A percentile compares a stretch with the other conserved stretches of the same genome.
Conservation (phyloP, 768 basidiomycete genomes). For the Lentinula aciculospora region DNA sequence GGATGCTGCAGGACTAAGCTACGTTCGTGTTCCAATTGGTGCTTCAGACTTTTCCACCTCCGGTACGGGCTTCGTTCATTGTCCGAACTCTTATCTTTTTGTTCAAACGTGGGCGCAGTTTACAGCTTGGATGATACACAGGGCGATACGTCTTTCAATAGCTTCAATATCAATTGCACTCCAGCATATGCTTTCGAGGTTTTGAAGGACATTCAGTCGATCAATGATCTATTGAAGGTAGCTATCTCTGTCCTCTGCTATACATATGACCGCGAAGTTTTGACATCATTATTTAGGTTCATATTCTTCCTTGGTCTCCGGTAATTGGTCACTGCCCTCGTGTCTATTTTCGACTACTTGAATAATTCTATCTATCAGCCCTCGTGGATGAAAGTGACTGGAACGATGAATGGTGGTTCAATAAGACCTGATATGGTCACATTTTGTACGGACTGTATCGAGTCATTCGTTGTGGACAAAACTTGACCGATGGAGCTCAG, state of each 20-base stretch:
- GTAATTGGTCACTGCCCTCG: not conserved
- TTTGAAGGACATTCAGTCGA: slow-evolving; percentile 37
- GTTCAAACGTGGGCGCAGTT: slow-evolving; percentile 13
- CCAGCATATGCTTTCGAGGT: slow-evolving; percentile 38
- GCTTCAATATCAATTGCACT: slow-evolving; percentile 33
- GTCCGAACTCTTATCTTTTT: not conserved
- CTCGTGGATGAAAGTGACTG: slow-evolving; percentile 49
- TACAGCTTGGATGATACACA: slow-evolving; percentile 40
- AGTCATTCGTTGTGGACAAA: not conserved
- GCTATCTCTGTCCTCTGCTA: not conserved
- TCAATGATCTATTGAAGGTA: slow-evolving; percentile 26
- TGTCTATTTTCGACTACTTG: not conserved
- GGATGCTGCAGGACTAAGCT: slow-evolving; percentile 22
- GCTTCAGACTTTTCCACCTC: slow-evolving; percentile 25
- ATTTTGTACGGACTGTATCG: slow-evolving; percentile 23
- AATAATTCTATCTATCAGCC: slow-evolving; percentile 21
- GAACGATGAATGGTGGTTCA: slow-evolving; percentile 39
- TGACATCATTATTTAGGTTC: slow-evolving; percentile 25
- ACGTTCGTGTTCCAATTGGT: slow-evolving; percentile 24
- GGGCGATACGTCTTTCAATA: slow-evolving; percentile 33
- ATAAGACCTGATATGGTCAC: slow-evolving; percentile 28
- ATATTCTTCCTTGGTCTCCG: slow-evolving; percentile 45
- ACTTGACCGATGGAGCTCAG: slow-evolving; percentile 19
- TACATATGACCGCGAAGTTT: not conserved
- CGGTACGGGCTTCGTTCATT: not conserved